phyloP scores from a whole-genome alignment of 2,329 filamentous ascomycete genomes.

The Tolypocladium endophyticum region DNA sequence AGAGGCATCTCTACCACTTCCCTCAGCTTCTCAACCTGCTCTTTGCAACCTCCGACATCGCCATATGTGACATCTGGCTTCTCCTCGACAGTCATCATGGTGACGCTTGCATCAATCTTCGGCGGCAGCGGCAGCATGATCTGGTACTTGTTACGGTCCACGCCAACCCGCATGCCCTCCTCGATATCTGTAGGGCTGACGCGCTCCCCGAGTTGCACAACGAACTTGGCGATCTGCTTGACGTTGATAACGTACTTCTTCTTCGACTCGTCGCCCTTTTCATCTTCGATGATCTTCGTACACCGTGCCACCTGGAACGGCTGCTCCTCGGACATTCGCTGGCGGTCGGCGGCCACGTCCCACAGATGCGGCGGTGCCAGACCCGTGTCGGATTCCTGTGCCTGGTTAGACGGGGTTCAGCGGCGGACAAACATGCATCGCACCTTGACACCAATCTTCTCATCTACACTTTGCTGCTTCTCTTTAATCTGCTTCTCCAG shows the following conservation, averaged over 20 bases:
- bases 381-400: constrained; percentile 91
- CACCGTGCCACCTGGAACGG: constrained; percentile 94
- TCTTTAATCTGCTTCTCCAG: constrained; percentile 99
- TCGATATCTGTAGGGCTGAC: constrained; percentile 98
- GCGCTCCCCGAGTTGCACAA: constrained; percentile 92
- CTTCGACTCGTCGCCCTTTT: constrained; percentile 86
- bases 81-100: constrained; percentile 99
- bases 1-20: constrained; percentile 99
- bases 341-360: constrained; percentile 95
- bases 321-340: constrained; percentile 98
- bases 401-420: constrained; percentile 9
- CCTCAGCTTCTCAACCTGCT: constrained; percentile 97
- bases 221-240: constrained; percentile 99
- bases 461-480: constrained; percentile 94
- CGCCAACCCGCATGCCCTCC: constrained; percentile 96
- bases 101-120: constrained; percentile 97
- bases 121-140: constrained; percentile 92
- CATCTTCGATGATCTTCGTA: constrained; percentile 97
- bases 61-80: constrained; percentile 99
- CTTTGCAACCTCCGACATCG: constrained; percentile 97
- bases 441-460: constrained; percentile 90
- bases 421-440: neutral
- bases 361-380: constrained; percentile 96
- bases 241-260: constrained; percentile 99
- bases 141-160: constrained; percentile 98